Evolutionary conservation across 768 basidiomycete species (phyloP), one percentile per base, ranked within the genome.

Genomic region (Suillus lakei): DNA sequence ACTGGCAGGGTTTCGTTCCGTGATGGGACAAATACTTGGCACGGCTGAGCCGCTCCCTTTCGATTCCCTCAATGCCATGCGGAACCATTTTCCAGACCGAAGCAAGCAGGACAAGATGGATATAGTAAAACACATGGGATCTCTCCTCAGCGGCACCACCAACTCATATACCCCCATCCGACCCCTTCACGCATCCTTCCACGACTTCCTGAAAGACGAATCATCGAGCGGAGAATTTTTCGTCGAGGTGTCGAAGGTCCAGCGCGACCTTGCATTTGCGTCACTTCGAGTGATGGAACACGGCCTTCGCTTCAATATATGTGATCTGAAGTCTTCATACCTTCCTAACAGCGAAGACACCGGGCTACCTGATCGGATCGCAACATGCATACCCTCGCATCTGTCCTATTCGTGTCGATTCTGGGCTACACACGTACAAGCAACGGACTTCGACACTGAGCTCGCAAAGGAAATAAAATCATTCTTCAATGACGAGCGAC

Each of bases 241-340:
- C 62, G 58, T 69, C 18, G 67, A 69, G 21, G 44, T 58, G 34
- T n/a, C 26, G 3, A 23, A 39, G 2, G 4, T 28, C 15, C 39
- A 64, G 15, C 15, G 39, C 9, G 1, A 39, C 23, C 46, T 69
- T 28, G 67, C 67, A 16, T 28, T 53, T 38, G 64, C 56, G 9
- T 75, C 69, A 12, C 60, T 81, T 6, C 53, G 60, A 2, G 62
- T 74, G 16, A 76, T 81, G 79, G 66, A 73, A 8, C 50, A 63
- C 5, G 67, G 62, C 5, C 75, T 80, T 32, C 64, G 65, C 54
- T 81, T 82, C 70, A 79, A 81, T 62, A 78, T 81, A 15, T 77
- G 74, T 64, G 30, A 74, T 9, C 61, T 81, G 12, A 65, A 71
- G 41, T 74, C 71, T 12, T 80, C 79, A 3, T 72, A 75, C 58